These are phyloP conservation scores for Aureobasidium uvarum DNA, from an alignment of 2,329 filamentous ascomycete genomes.

Conservation along the genomic window DNA sequence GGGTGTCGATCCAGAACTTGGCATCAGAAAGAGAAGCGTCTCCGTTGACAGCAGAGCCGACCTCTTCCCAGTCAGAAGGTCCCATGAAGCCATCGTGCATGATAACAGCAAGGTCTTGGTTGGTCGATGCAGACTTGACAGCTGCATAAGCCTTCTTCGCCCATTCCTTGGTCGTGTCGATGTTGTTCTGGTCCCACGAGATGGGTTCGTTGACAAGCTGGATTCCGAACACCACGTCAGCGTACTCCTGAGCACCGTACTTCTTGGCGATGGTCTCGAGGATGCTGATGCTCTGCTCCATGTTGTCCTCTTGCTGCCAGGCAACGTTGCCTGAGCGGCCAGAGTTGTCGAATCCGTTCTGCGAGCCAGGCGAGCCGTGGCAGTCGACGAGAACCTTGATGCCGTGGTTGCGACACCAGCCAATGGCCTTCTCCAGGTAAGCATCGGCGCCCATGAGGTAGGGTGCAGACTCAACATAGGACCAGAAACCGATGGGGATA, in stretches of 20 bases:
- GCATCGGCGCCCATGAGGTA: constrained; percentile 50
- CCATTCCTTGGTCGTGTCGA: constrained; percentile 40
- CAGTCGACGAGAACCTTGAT: constrained; percentile 52
- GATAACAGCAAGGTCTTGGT: constrained; percentile 40
- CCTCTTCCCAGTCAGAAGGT: constrained; percentile 36
- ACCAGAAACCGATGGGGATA: constrained; percentile 57
- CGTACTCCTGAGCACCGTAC: constrained; percentile 42
- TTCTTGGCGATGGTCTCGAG: constrained; percentile 43
- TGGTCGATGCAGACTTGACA: constrained; percentile 37
- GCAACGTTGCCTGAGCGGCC: constrained; percentile 28
- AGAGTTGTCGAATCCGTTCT: constrained; percentile 31
- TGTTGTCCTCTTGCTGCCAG: constrained; percentile 32
- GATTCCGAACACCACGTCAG: constrained; percentile 46
- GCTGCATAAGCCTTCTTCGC: constrained; percentile 39
- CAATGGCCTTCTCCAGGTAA: constrained; percentile 44
- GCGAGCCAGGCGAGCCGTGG: constrained; percentile 82
- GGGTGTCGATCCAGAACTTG: constrained; percentile 45
- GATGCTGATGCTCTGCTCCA: constrained; percentile 40
- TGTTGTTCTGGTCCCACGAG: constrained; percentile 40
- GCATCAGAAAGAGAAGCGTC: constrained; percentile 35
- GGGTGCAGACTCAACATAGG: constrained; percentile 46
- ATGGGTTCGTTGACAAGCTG: constrained; percentile 49
- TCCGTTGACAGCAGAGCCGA: constrained; percentile 33
- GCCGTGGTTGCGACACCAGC: constrained; percentile 35
- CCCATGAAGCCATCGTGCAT: constrained; percentile 44